Base-by-base conservation (phyloP, 2,329 filamentous ascomycete species). In the Ophiobolus disseminans region DNA sequence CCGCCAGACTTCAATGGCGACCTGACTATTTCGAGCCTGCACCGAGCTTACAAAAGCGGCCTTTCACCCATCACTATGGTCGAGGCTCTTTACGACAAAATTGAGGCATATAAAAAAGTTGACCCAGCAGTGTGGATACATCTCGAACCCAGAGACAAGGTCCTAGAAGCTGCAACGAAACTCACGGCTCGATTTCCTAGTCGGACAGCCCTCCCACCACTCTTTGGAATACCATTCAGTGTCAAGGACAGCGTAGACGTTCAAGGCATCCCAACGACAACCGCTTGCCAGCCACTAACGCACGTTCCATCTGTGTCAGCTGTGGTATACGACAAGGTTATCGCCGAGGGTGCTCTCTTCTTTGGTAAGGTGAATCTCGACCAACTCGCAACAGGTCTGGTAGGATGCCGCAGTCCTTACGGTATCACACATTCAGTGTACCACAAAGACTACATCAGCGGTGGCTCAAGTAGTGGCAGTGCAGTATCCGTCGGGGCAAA, bases 361-460 rank as follows among this genome's bases (percentile, higher is more conserved):
- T 73, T 86, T 3, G 83, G 82, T 25, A 86, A 86, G 62, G 76
- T 79, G 0, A 86, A 85, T 53, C 75, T 86, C 44, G 84, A 87
- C 60, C 83, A 86, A 64, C 75, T 86, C 3, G 84, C 83, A 2
- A 86, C 83, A 0, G 84, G 84, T 0, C 74, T 86, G 2, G 81
- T 79, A 10, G 84, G 83, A 13, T 82, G 80, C 37, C 78, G 83
- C 20, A 84, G 81, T 1, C 81, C 83, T 0, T 85, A 81, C 52
- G 84, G 83, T 2, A 78, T 76, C 16, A 79, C 82, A 1, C 75
- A 79, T 17, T 84, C 81, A 45, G 73, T 82, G 0, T 83, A 75
- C 63, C 68, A 76, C 57, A 68, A 72, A 30, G 68, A 76, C n/a
- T 78, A 79, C 43, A 80, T 84, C 37, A 79, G 77, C 45, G 82